Evolutionary conservation across 2,329 filamentous ascomycete genomes (phyloP), one percentile per base, ranked within the genome.

Genomic region (Colletotrichum kahawae): DNA sequence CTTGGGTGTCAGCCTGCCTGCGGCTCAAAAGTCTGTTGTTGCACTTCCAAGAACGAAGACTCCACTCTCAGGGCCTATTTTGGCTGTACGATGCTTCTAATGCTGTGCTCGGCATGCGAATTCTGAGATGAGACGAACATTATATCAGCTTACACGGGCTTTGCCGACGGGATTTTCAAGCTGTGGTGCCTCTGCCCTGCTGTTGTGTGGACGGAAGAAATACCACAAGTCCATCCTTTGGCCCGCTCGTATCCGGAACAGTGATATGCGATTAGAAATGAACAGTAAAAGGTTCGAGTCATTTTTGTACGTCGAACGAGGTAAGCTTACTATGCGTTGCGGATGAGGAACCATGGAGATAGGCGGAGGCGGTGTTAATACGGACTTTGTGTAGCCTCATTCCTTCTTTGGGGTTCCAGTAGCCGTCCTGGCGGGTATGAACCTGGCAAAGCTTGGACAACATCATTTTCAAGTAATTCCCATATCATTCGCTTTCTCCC

Each of bases 391-490:
- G 43, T 7, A 51, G 43, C 43, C 43, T 51, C 12, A 51, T 10
- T 51, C 5, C 18, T 10, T 10, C 13, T 51, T 4, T 10, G 3
- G 43, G n/a, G 2, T 51, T 51, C n/a, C n/a, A 51, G 43, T 51
- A 51, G 43, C 43, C 43, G 5, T 51, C 43, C n/a, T 21, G 0
- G 10, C 10, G 6, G 43, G 2, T 7, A 21, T 7, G 6, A 0
- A n/a, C 7, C 13, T 51, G n/a, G n/a, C 10, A 21, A 5, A 0
- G 0, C 3, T 51, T 51, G 43, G 0, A 51, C 7, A 51, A 0
- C 4, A 24, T 7, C n/a, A 51, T 51, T 24, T 7, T 0, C 43
- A 51, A 51, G n/a, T 10, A 13, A 51, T 51, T 21, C n/a, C 43
- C 43, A 51, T 51, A 51, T 51, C n/a, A 51, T 51, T 21, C 5